Conservation (phyloP, 306 rosid species). For the Trichosanthes truncata region DNA sequence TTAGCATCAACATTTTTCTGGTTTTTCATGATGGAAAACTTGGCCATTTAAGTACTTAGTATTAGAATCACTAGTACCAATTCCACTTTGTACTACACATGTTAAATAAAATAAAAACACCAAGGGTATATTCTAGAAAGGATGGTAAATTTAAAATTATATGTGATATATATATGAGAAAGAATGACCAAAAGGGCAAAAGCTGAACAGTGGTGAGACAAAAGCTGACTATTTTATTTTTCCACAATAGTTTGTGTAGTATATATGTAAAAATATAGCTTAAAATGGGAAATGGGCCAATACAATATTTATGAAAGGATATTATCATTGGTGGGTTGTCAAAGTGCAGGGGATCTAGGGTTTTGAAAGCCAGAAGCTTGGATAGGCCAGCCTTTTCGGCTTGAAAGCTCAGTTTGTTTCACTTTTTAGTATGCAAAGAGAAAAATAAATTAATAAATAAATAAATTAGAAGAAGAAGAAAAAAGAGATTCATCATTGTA, state of each 20-base stretch:
- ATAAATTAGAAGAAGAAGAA: neutral
- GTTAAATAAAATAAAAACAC: neutral
- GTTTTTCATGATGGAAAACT: neutral
- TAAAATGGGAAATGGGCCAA: neutral
- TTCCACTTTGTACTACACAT: neutral
- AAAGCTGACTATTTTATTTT: neutral
- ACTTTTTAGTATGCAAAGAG: neutral
- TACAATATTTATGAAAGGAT: neutral
- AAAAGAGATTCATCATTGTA: conserved; percentile 7
- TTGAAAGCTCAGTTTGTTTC: conserved; percentile 2
- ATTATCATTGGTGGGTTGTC: neutral
- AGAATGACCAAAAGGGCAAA: neutral
- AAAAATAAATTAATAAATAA: neutral
- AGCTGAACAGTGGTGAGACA: neutral
- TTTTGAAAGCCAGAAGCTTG: conserved; percentile 3
- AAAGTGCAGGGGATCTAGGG: neutral
- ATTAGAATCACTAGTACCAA: neutral
- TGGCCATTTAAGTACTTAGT: neutral
- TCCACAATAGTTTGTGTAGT: neutral
- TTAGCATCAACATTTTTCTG: too few species aligned
- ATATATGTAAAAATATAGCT: neutral
- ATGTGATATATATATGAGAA: neutral
- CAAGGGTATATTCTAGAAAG: neutral
- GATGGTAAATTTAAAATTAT: neutral
- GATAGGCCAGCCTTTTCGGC: neutral